Percentiles rank a stretch among this genome's conserved stretches.
Conservation (phyloP, 1,284 basidiomycete species). For the Boletellus deceptivus region DNA sequence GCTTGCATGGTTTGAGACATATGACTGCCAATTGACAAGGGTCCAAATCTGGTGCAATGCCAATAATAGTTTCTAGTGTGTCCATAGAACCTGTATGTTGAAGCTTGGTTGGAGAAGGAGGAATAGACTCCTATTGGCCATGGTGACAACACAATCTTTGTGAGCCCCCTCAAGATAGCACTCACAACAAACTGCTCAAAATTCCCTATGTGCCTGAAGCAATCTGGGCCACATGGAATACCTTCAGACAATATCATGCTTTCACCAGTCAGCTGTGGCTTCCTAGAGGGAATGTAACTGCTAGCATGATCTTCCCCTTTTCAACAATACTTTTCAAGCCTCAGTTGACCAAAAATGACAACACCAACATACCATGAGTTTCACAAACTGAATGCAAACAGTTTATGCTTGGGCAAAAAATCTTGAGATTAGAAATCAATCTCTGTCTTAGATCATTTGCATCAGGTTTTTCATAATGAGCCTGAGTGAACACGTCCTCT, state of each 20-base stretch:
- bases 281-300: constrained; percentile 26
- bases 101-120: constrained; percentile 22
- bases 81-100: constrained; percentile 11
- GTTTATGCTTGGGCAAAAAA: constrained; percentile 54
- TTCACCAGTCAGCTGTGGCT: constrained; percentile 31
- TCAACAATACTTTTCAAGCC: background rate
- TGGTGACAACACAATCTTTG: background rate
- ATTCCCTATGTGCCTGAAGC: constrained; percentile 37
- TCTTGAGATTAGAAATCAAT: constrained; percentile 35
- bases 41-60: constrained; percentile 36
- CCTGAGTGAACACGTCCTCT: constrained; percentile 3
- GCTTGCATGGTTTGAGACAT: constrained; percentile 37
- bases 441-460: constrained; percentile 27
- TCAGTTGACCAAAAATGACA: background rate
- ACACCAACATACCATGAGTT: constrained; percentile 41
- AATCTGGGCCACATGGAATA: constrained; percentile 39
- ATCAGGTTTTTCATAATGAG: constrained; percentile 13
- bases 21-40: constrained; percentile 41
- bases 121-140: constrained; percentile 20
- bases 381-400: constrained; percentile 51
- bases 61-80: constrained; percentile 33
- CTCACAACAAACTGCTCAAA: constrained; percentile 22
- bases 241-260: constrained; percentile 31
- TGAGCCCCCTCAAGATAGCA: background rate
- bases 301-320: constrained; percentile 12